Base-by-base conservation (phyloP, 192 early-diverging fungal species). In the Jimgerdemannia flammicorona region DNA sequence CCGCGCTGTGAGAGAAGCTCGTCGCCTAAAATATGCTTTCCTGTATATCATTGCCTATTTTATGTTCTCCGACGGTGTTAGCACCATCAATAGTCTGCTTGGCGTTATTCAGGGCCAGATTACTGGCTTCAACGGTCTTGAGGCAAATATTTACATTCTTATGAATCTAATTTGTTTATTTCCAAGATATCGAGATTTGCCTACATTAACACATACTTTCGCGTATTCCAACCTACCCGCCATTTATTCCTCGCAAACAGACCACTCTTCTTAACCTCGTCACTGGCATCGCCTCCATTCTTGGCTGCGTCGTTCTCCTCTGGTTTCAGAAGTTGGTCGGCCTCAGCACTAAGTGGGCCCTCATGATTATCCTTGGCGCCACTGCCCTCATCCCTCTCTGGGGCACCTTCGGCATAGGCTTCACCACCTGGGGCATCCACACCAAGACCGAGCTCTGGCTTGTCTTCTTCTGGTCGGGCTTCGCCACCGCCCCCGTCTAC, bases 1-100 rank as follows among this genome's bases (percentile, higher is more conserved):
- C 19, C 11, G 44, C 4, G 76, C 80, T 43, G 70, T 84, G 39
- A n/a, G 66, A 11, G 72, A 84, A 68, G 87, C 86, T 11, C 78
- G 80, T 42, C 75, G 85, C 67, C 81, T 93, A 18, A 68, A 81
- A 39, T 80, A 88, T 39, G 80, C 87, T 2, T 91, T 92, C 77
- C 79, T 85, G 69, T 93, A 92, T 77, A 80, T 94, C 8, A 66
- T 92, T 8, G 83, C 90, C 4, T 94, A 90, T 87, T 93, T 92
- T 74, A 82, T 93, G 70, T 86, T 90, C 73, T 86, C 90, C 4
- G 93, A 94, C 69, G 90, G 84, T 3, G 85, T 87, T 49, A 89
- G 77, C 44, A 90, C 91, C 11, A 84, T 90, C 18, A 82, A 81
- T 67, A 69, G 70, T 77, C 70, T 87, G 85, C 14, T 81, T 87